phyloP scores from a whole-genome alignment of 2,329 filamentous ascomycete genomes.

The Ophiostoma montium region DNA sequence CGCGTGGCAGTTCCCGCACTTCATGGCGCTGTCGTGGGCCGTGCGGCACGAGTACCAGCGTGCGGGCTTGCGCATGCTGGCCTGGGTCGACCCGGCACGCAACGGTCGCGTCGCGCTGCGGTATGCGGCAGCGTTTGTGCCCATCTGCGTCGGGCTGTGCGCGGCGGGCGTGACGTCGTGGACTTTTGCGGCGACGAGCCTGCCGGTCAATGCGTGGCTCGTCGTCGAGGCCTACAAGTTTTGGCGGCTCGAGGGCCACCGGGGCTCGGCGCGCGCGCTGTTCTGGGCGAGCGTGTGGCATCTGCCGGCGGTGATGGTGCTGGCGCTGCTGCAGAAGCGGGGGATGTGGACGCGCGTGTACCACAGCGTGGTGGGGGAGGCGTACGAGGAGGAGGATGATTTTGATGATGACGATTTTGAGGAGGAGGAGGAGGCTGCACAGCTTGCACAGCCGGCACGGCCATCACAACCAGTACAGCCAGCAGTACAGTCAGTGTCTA shows the following conservation, averaged over 20 bases:
- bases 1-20: conserved; percentile 97
- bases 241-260: conserved; percentile 63
- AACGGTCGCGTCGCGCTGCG: conserved; percentile 79
- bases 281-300: conserved; percentile 99
- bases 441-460: no score
- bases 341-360: conserved; percentile 79
- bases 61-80: conserved; percentile 57
- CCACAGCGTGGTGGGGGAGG: conserved; percentile 49
- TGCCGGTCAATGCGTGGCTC: conserved; percentile 77
- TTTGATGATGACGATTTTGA: conserved; percentile 1
- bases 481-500: no score
- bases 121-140: conserved; percentile 75
- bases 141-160: conserved; percentile 70
- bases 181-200: conserved; percentile 68
- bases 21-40: conserved; percentile 82
- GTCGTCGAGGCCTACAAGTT: conserved; percentile 65
- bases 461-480: no score
- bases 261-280: conserved; percentile 66
- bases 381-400: conserved; percentile 34
- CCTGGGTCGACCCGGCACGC: conserved; percentile 72
- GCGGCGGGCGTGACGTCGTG: conserved; percentile 71
- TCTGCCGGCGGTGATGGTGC: conserved; percentile 73
- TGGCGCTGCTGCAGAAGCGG: conserved; percentile 87
- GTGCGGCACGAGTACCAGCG: conserved; percentile 81
- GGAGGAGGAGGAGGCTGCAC: not conserved